Base-by-base conservation (phyloP, 106 monocot genomes). In the Amphibolis antarctica region DNA sequence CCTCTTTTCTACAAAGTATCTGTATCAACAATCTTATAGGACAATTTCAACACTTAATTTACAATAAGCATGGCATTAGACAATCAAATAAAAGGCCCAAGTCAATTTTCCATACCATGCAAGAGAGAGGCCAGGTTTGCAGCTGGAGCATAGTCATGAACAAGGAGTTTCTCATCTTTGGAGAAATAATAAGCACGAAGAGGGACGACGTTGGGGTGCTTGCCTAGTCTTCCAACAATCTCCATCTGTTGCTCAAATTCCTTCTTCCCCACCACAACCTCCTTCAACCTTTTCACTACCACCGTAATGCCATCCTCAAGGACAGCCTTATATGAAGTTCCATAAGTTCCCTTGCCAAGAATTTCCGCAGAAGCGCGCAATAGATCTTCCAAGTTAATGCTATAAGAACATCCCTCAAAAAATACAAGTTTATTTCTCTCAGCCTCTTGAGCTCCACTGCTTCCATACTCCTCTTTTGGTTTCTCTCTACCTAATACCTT, bases 161-260 rank as follows among this genome's bases (percentile, higher is more conserved):
- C 88, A 20, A 93, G 83, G 71, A 93, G 88, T 49, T 88, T 93
- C 70, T 93, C 93, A 59, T 93, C 93, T 71, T 93, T 93, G 47
- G 88, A 88, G 71, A 83, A 93, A 69, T 93, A 93, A 71, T 93
- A 93, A 66, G 88, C 82, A 48, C 88, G 80, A 30, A 93, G 81
- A 28, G 85, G 83, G 36, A 75, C 67, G 44, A 86, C 72, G 66
- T 89, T 86, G 1, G 64, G 76, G 66, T 93, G 85, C 58, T 65
- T 77, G 17, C 75, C 79, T 24, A 86, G 67, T 42, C 70, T 77
- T 58, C 93, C 88, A 7, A 86, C 75, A 42, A 83, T 68, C 60
- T 88, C 93, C 89, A 94, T 89, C 36, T 83, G 88, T 62, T 94
- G 89, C 49, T 89, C 89, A 63, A 94, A 94, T 30, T 94, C 94